These are phyloP conservation scores for Melanomma pulvis-pyrius DNA, from an alignment of 495 filamentous ascomycete species.

Conservation along the genomic window DNA sequence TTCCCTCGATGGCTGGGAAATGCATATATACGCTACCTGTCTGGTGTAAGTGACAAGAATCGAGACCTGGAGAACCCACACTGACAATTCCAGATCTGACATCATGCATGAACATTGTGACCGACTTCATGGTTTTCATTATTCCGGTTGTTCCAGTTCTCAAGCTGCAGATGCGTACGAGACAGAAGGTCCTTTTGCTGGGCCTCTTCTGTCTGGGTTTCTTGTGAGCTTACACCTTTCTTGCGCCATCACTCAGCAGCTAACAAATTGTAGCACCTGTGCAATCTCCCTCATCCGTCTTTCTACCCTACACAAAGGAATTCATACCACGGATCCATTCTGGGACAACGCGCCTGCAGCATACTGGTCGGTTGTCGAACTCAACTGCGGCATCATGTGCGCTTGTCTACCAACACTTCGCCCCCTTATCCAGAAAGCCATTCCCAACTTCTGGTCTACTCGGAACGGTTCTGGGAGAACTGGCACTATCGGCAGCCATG, in stretches of 20 bases:
- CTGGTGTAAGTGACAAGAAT: conserved; percentile 14
- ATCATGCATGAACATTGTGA: conserved; percentile 31
- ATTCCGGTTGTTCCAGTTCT: conserved; percentile 25
- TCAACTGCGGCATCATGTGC: conserved; percentile 33
- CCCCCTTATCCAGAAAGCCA: conserved; percentile 14
- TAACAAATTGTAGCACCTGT: conserved; percentile 16
- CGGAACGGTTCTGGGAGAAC: not conserved
- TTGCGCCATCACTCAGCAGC: not conserved
- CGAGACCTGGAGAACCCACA: not conserved
- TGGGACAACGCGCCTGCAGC: conserved; percentile 34
- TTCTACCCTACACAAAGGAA: conserved; percentile 22
- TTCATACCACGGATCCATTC: conserved; percentile 22
- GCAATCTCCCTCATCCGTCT: conserved; percentile 30
- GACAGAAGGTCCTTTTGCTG: conserved; percentile 23
- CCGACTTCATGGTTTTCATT: conserved; percentile 30
- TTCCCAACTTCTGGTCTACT: conserved; percentile 16
- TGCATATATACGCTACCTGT: conserved; percentile 22
- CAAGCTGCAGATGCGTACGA: conserved; percentile 20
- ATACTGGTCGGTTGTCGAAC: conserved; percentile 31
- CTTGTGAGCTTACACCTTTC: conserved; percentile 23
- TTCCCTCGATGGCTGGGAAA: conserved; percentile 19
- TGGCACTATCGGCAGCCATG: not conserved
- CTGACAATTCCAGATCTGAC: conserved; percentile 8
- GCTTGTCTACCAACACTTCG: conserved; percentile 34
- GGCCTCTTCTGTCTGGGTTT: conserved; percentile 30